Conservation (phyloP, 2,329 filamentous ascomycete genomes). For the Phaeosphaeria sp. region DNA sequence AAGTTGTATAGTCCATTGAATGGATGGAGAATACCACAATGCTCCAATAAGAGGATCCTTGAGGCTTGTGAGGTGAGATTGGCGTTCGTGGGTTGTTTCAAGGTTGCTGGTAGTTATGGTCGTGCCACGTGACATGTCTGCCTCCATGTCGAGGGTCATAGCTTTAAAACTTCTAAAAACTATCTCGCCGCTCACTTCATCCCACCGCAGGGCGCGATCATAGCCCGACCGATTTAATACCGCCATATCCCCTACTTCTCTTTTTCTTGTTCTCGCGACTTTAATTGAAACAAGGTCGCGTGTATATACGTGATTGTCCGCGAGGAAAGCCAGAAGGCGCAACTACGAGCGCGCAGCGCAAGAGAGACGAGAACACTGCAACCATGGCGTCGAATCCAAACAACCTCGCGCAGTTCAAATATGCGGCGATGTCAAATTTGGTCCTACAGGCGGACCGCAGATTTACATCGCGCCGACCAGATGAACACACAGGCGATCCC, state of each 20-base stretch:
- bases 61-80: neutral
- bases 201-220: slow-evolving; percentile 31
- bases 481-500: slow-evolving; percentile 95
- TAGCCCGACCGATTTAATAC: slow-evolving; percentile 21
- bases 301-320: slow-evolving; percentile 11
- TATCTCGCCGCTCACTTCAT: slow-evolving; percentile 23
- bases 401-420: slow-evolving; percentile 96
- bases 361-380: slow-evolving; percentile 21
- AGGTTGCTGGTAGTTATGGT: neutral
- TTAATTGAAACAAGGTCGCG: slow-evolving; percentile 7
- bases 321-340: slow-evolving; percentile 13
- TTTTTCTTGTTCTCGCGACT: slow-evolving; percentile 15
- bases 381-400: slow-evolving; percentile 44
- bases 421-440: slow-evolving; percentile 99
- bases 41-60: neutral
- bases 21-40: neutral
- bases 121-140: neutral
- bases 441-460: slow-evolving; percentile 99
- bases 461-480: slow-evolving; percentile 88
- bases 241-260: slow-evolving; percentile 1
- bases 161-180: slow-evolving; percentile 21
- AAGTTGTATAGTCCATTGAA: neutral
- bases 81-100: neutral
- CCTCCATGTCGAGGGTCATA: slow-evolving; percentile 4
- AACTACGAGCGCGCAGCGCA: slow-evolving; percentile 28